Percentiles rank a stretch among this genome's conserved stretches.
phyloP scores from a whole-genome alignment of 2,329 filamentous ascomycete species.

The Penicillium verrucosum region DNA sequence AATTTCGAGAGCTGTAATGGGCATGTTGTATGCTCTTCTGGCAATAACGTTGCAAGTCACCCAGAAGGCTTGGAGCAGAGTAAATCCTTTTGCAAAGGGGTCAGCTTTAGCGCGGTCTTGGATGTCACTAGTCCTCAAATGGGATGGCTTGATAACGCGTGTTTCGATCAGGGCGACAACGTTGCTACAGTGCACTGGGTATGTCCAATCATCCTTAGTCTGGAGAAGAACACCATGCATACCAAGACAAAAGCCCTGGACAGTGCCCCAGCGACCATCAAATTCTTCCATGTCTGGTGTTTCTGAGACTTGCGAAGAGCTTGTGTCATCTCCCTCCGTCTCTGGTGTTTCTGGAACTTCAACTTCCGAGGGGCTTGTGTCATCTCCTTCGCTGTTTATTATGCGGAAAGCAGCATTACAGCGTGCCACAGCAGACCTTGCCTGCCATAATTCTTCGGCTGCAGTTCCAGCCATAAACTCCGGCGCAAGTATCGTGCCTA shows the following conservation, averaged over 20 bases:
- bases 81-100: constrained; percentile 11
- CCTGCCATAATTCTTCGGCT: neutral
- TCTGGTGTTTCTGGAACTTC: neutral
- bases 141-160: constrained; percentile 5
- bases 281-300: neutral
- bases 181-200: constrained; percentile 1
- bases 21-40: constrained; percentile 11
- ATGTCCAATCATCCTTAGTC: constrained; percentile 10
- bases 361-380: neutral
- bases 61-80: constrained; percentile 12
- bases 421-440: neutral
- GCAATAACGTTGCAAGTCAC: constrained; percentile 7
- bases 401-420: constrained; percentile 4
- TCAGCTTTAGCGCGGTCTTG: constrained; percentile 16
- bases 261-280: neutral
- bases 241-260: constrained; percentile 4
- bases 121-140: constrained; percentile 10
- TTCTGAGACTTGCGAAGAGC: neutral
- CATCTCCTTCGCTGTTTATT: neutral
- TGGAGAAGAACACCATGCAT: constrained; percentile 5
- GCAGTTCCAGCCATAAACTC: constrained; percentile 3
- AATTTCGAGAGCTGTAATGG: constrained; percentile 12
- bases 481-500: constrained; percentile 4
- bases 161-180: constrained; percentile 8
- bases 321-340: neutral